These are phyloP conservation scores for Colletotrichum liriopes DNA, from an alignment of 2,329 filamentous ascomycete species.

Conservation along the genomic window DNA sequence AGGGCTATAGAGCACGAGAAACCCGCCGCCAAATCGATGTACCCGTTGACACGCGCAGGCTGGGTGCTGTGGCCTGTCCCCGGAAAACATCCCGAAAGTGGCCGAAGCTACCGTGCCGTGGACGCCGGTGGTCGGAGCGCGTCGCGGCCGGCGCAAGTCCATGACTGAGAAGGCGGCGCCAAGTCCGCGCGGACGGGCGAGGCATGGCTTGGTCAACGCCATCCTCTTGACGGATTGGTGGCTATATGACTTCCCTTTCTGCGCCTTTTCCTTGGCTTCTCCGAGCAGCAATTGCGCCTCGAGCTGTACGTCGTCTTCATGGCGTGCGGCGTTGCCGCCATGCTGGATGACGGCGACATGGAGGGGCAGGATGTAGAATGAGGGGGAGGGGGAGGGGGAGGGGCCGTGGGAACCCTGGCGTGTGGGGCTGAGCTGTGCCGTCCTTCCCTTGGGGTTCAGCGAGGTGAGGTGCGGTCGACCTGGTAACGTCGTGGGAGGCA, in stretches of 20 bases:
- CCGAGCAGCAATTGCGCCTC: not conserved
- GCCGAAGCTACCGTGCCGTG: conserved; percentile 20
- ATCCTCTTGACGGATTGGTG: not conserved
- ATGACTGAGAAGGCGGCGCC: not conserved
- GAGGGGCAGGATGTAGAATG: conserved; percentile 27
- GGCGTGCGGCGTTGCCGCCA: not conserved
- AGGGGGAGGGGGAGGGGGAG: conserved; percentile 36
- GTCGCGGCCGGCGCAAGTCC: conserved; percentile 2
- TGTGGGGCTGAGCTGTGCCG: conserved; percentile 17
- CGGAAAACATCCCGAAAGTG: conserved; percentile 15
- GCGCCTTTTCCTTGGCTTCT: not conserved
- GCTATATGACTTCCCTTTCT: not conserved
- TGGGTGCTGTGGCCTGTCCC: not conserved
- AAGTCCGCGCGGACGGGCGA: not conserved
- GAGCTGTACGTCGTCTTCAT: not conserved
- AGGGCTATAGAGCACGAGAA: not conserved
- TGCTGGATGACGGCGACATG: conserved; percentile 10
- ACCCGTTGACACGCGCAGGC: not conserved
- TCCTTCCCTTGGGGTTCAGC: conserved; percentile 12
- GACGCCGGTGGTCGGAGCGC: conserved; percentile 32
- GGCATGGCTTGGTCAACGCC: not conserved
- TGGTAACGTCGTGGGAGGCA: not conserved
- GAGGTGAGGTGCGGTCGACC: not conserved
- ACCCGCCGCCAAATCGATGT: not conserved
- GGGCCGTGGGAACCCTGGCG: conserved; percentile 26